Evolutionary conservation across 805 yeast species (phyloP).

Genomic region (Myxozyma neglecta): DNA sequence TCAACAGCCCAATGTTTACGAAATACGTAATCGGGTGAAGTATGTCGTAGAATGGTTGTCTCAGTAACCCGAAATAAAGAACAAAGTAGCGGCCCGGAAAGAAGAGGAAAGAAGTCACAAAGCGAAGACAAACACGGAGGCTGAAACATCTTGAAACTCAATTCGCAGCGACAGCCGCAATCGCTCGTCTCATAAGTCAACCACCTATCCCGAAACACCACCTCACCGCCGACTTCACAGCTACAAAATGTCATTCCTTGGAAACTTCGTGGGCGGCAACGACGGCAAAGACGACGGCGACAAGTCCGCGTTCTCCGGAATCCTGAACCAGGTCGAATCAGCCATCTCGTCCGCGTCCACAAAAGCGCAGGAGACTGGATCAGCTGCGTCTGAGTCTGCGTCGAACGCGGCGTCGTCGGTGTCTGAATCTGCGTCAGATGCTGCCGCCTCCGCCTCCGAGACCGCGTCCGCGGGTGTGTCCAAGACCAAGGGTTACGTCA

Average conservation of each 20-base stretch:
- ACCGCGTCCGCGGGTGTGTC: constrained; percentile 12
- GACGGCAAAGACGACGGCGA: not conserved
- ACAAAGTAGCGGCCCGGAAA: too few species aligned
- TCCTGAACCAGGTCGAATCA: not conserved
- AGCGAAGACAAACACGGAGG: too few species aligned
- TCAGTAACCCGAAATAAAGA: too few species aligned
- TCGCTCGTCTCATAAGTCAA: too few species aligned
- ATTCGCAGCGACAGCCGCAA: too few species aligned
- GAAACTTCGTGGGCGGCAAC: constrained; percentile 5
- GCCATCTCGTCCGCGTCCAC: constrained; percentile 9
- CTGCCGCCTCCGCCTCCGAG: constrained; percentile 4
- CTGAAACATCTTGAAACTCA: too few species aligned
- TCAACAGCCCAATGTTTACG: too few species aligned
- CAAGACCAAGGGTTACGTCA: constrained; percentile 14
- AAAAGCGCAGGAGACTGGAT: constrained; percentile 1
- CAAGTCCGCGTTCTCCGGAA: constrained; percentile 7
- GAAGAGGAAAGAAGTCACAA: too few species aligned
- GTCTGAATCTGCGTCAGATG: constrained; percentile 2
- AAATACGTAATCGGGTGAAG: too few species aligned
- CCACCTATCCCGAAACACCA: too few species aligned
- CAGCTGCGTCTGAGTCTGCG: constrained; percentile 1
- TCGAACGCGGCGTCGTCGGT: not conserved
- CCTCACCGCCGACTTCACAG: too few species aligned
- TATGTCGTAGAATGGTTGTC: too few species aligned
- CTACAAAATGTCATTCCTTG: constrained; percentile 24